Evolutionary conservation across 305 asterid species (phyloP).

Genomic region (Fraxinus paxiana): DNA sequence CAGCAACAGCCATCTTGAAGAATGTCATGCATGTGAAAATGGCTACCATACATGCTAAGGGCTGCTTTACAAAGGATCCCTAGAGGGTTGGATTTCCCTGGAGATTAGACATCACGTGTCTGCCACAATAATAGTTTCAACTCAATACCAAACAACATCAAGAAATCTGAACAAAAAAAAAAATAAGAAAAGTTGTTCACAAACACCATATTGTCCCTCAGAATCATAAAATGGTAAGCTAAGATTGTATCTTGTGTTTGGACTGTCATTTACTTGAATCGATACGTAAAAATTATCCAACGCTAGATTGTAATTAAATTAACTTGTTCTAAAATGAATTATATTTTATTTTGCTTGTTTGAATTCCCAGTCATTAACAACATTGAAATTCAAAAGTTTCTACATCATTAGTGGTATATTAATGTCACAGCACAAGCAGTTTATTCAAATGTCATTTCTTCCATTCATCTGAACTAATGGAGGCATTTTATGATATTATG

Average conservation of each 20-base stretch:
- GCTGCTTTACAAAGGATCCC: conserved; percentile 48
- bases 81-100: conserved; percentile 49
- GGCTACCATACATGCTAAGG: conserved; percentile 61
- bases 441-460: neutral
- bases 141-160: neutral
- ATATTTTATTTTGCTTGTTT: neutral
- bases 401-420: neutral
- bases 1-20: conserved; percentile 71
- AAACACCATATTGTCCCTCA: neutral
- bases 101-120: conserved; percentile 74
- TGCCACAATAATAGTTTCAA: conserved; percentile 31
- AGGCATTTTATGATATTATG: neutral
- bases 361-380: neutral
- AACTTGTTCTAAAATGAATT: neutral
- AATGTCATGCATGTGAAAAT: conserved; percentile 46
- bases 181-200: neutral
- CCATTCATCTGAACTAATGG: neutral
- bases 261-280: neutral
- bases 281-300: neutral
- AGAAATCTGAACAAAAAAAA: neutral
- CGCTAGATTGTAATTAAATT: neutral
- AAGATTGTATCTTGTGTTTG: neutral
- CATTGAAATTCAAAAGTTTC: neutral
- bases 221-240: neutral
- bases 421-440: neutral